Evolutionary conservation across 306 rosid species (phyloP), one percentile per base, ranked within the genome.

Genomic region (Malus sieversii): DNA sequence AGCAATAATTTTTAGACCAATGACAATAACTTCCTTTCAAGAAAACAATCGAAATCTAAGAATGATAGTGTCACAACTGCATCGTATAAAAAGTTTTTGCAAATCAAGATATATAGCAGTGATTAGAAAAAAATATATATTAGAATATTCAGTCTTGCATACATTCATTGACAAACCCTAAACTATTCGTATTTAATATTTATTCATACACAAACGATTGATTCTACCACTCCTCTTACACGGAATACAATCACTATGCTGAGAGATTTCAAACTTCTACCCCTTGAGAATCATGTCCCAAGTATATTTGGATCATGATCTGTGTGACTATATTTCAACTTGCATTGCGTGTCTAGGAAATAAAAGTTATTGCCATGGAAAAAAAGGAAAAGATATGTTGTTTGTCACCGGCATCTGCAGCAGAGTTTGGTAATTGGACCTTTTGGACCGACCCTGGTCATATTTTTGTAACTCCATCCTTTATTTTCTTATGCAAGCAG

Each of bases 111-210:
- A 42, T 42, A 9, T 2, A 42, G 45, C 4, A 45, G 16, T 45
- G 16, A 45, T 30, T 30, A 30, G 33, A 30, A 30, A 30, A 44
- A 10, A 1, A 10, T 1, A 45, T 2, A 12, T 12, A 1, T 11
- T 45, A 45, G 4, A 12, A 45, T 30, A 30, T 30, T 45, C 5
- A 2, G 0, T 12, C 16, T 4, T 45, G 15, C 2, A 45, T 11
- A 12, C 14, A 11, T 2, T 3, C 15, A 11, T 3, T 0, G 0
- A 1, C 48, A 11, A 44, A 44, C 0, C 0, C 15, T 11, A 12
- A 12, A 45, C 0, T 4, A 45, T 45, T 12, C 2, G 42, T 6
- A 6, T 38, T 8, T 38, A 38, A 38, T 38, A 38, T 38, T 38
- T 38, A 38, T 7, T 38, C 2, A 1, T 38, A 35, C 0, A 38